A percentile compares a stretch with the other conserved stretches of the same genome.
Evolutionary conservation across 345 rosid species (phyloP).

Genomic region (Corchorus capsularis): DNA sequence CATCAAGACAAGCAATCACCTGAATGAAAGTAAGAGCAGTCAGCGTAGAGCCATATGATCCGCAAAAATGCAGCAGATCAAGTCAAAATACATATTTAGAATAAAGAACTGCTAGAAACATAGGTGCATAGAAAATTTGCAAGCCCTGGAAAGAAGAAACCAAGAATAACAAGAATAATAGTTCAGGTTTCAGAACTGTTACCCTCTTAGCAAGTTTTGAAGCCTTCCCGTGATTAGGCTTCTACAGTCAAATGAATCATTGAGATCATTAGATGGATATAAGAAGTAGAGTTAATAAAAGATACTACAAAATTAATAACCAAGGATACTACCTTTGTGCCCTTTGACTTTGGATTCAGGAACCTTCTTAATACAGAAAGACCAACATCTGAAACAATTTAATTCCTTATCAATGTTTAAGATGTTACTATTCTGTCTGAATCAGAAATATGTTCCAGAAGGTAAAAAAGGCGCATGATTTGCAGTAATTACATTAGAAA

Average conservation of each 20-base stretch:
- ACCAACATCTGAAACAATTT: conserved; percentile 78
- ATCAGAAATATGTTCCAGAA: neutral
- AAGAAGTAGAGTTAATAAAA: conserved; percentile 19
- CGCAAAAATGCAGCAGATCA: conserved; percentile 11
- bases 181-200: conserved; percentile 28
- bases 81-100: neutral
- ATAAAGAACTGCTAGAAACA: neutral
- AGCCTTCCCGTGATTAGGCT: conserved; percentile 71
- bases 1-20: conserved; percentile 99
- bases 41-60: neutral
- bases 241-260: conserved; percentile 71
- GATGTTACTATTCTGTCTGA: neutral
- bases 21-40: conserved; percentile 34
- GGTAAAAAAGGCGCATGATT: neutral
- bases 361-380: conserved; percentile 87
- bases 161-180: neutral
- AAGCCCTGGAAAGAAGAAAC: neutral
- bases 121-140: neutral
- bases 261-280: conserved; percentile 44
- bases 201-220: conserved; percentile 95
- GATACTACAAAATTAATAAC: conserved; percentile 2
- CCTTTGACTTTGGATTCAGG: conserved; percentile 55
- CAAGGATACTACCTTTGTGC: conserved; percentile 53
- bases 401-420: conserved; percentile 15
- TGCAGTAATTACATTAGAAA: neutral